A percentile compares a stretch with the other conserved stretches of the same genome.
Evolutionary conservation across 371 early-diverging fungal genomes (phyloP).

Genomic region (Lichtheimia corymbifera): DNA sequence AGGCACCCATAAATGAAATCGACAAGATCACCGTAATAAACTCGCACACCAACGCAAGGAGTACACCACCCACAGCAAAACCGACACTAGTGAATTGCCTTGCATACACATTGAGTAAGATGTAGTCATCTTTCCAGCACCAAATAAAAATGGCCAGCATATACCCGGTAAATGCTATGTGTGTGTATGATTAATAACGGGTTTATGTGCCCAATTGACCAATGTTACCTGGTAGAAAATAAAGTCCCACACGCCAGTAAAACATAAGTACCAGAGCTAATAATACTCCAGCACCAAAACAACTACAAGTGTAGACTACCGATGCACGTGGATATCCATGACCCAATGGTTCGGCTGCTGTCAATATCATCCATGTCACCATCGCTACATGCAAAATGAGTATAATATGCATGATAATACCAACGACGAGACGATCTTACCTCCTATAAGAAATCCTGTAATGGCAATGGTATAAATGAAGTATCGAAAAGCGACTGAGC

Average conservation of each 20-base stretch:
- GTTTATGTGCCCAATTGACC: constrained; percentile 14
- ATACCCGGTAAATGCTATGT: constrained; percentile 24
- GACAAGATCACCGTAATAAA: constrained; percentile 23
- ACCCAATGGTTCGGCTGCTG: constrained; percentile 25
- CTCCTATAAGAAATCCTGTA: constrained; percentile 27
- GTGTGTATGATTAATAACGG: background rate
- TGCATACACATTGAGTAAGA: constrained; percentile 29
- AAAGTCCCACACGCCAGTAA: constrained; percentile 21
- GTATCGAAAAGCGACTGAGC: constrained; percentile 21
- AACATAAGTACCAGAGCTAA: constrained; percentile 13
- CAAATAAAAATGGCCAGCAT: constrained; percentile 35
- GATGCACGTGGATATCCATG: constrained; percentile 20
- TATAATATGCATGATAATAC: too few relatives aligned
- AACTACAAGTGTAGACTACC: constrained; percentile 18
- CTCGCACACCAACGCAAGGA: constrained; percentile 19
- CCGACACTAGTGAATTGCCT: constrained; percentile 21
- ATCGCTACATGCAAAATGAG: constrained; percentile 25
- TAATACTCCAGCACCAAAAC: constrained; percentile 22
- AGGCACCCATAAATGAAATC: constrained; percentile 32
- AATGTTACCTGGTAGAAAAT: background rate
- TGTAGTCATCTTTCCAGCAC: constrained; percentile 35
- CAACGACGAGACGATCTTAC: too few relatives aligned
- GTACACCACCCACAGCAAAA: constrained; percentile 9
- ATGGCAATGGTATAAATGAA: constrained; percentile 29
- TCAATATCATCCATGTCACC: constrained; percentile 29